These are phyloP conservation scores for Macrotyloma uniflorum DNA, from an alignment of 306 rosid genomes.

Conservation along the genomic window DNA sequence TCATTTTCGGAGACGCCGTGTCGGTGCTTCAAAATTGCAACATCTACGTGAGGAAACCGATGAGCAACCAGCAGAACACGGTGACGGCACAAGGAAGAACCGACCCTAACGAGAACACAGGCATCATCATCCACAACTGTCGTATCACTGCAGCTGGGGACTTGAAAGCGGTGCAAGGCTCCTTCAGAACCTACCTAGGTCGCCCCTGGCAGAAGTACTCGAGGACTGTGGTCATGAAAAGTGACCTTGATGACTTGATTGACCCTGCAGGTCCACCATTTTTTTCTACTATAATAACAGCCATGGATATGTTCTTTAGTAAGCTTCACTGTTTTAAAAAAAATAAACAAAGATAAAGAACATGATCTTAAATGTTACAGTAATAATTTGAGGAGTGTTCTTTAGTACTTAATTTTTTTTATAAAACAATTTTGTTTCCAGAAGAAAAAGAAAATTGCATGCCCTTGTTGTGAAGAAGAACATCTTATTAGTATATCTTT, in stretches of 20 bases:
- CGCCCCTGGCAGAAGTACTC: slow-evolving; percentile 83
- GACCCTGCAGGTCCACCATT: slow-evolving; percentile 20
- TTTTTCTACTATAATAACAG: background rate
- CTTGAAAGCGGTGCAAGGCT: slow-evolving; percentile 40
- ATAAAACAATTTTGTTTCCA: too few species aligned
- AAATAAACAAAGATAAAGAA: too few species aligned
- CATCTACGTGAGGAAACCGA: slow-evolving; percentile 58
- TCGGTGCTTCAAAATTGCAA: slow-evolving; percentile 68
- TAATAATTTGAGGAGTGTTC: too few species aligned
- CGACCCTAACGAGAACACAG: slow-evolving; percentile 77
- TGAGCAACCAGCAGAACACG: slow-evolving; percentile 54
- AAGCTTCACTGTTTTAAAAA: too few species aligned
- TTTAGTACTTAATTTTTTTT: too few species aligned
- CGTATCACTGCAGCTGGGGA: slow-evolving; percentile 48
- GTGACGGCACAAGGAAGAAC: slow-evolving; percentile 74
- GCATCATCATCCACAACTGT: slow-evolving; percentile 64
- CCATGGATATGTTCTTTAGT: too few species aligned
- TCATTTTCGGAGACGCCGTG: slow-evolving; percentile 70
- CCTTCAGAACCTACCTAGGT: slow-evolving; percentile 58
- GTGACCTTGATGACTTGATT: slow-evolving; percentile 47
- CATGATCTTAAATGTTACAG: too few species aligned
- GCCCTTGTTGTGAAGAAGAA: too few species aligned
- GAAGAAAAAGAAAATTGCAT: too few species aligned
- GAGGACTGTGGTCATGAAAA: slow-evolving; percentile 73
- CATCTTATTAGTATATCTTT: too few species aligned